Evolutionary conservation across 1,284 basidiomycete species (phyloP), one percentile per base, ranked within the genome.

Genomic region (Malassezia caprae): DNA sequence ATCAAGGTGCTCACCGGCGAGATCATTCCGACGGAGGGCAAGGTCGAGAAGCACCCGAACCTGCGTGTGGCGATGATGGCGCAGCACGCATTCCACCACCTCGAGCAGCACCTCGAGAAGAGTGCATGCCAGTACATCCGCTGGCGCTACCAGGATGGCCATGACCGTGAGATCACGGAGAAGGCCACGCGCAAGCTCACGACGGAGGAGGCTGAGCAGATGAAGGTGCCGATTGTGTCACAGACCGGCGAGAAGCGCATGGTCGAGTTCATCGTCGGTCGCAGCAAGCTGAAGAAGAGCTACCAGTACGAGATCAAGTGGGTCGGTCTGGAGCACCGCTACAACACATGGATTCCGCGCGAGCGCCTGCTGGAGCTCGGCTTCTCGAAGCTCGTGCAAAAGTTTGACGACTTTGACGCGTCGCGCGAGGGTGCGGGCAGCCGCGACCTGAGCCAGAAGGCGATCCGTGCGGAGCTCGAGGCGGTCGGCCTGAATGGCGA

Each of bases 121-220:
- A 61, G 66, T 10, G 68, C 72, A 7, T 62, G 63, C 53, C 63
- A 72, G 46, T 74, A 74, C 63, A 74, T 72, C 68, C 89, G 93
- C 78, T 98, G 93, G 93, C 87, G 93, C 69, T 98, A 91, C 83
- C 91, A 96, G 77, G 91, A 96, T 76, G 94, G 93, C 45, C 88
- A 94, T 77, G 93, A 98, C 80, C 87, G 91, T 84, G 80, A 98
- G 77, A 79, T 96, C 56, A 76, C 94, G 62, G 90, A 94, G 78
- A 96, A 96, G 78, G 72, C 69, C 13, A 93, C 90, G 23, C 89
- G 93, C 62, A 84, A 84, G 34, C 77, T 98, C 62, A 88, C 89
- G n/a, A 82, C 82, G 41, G 91, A 89, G 75, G 93, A 98, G 73
- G 82, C 84, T 75, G 81, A 79, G 8, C 73, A 87, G 67, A 79